A percentile compares a stretch with the other conserved stretches of the same genome.
These are phyloP conservation scores for Sporothrix luriei DNA, from an alignment of 2,329 filamentous ascomycete genomes.

Conservation along the genomic window DNA sequence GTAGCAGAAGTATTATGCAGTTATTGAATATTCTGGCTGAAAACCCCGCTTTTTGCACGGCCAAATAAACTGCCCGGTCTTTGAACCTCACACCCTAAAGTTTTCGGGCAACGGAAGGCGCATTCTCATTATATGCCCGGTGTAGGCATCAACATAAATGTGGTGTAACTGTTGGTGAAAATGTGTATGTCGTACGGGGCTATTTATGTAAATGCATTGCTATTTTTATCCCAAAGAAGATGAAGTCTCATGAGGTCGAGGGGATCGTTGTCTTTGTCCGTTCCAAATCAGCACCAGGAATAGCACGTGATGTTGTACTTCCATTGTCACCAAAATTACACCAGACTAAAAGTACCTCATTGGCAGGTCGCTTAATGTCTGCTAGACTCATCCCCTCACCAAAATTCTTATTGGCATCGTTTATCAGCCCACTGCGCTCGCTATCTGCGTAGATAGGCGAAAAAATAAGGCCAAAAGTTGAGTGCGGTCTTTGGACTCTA, in stretches of 20 bases:
- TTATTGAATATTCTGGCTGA: not conserved
- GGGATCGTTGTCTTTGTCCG: not conserved
- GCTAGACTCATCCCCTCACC: slow-evolving; percentile 8
- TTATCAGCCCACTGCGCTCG: not conserved
- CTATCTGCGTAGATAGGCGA: too few species aligned
- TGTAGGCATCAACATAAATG: not conserved
- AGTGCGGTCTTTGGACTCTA: too few species aligned
- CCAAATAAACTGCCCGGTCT: slow-evolving; percentile 6
- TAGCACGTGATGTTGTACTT: slow-evolving; percentile 6
- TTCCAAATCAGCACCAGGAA: not conserved
- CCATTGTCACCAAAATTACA: not conserved
- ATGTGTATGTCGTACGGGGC: not conserved
- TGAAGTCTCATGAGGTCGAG: not conserved
- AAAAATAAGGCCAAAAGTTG: too few species aligned
- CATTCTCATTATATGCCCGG: not conserved
- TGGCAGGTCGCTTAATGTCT: not conserved
- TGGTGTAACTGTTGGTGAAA: not conserved
- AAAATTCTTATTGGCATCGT: slow-evolving; percentile 10
- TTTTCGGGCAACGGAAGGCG: not conserved
- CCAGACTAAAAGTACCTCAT: not conserved
- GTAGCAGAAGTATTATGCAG: not conserved
- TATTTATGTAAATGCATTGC: not conserved
- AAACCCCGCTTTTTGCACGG: slow-evolving; percentile 12
- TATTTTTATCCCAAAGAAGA: not conserved
- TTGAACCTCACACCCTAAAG: not conserved